Conservation (phyloP, 352 stramenopile genomes). For the Globisporangium canariense region DNA sequence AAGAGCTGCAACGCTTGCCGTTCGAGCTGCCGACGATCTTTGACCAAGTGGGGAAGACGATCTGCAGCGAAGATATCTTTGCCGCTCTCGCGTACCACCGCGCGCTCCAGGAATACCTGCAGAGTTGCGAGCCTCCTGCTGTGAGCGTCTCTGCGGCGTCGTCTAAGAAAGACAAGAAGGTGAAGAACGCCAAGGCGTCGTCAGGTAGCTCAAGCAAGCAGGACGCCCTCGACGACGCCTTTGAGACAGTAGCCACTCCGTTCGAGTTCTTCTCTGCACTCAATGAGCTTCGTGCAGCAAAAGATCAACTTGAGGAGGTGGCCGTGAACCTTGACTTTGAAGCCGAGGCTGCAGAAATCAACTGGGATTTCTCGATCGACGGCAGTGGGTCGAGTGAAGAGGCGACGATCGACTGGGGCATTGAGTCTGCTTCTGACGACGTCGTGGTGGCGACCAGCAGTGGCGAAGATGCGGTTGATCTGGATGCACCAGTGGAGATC, state of each 20-base stretch:
- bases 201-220: conserved; percentile 11
- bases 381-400: conserved; percentile 26
- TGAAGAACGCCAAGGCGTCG: conserved; percentile 17
- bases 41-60: conserved; percentile 31
- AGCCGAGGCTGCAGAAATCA: conserved; percentile 55
- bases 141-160: conserved; percentile 23
- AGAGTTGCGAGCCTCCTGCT: conserved; percentile 43
- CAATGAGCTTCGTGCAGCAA: conserved; percentile 39
- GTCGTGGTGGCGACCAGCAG: conserved; percentile 5
- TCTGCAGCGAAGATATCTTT: conserved; percentile 40
- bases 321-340: conserved; percentile 42
- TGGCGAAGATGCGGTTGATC: conserved; percentile 18
- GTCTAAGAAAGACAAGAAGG: conserved; percentile 50
- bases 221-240: conserved; percentile 24
- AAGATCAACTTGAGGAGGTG: conserved; percentile 27
- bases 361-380: conserved; percentile 69
- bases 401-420: conserved; percentile 65
- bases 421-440: conserved; percentile 36
- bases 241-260: conserved; percentile 34
- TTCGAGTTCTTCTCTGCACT: conserved; percentile 64
- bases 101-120: conserved; percentile 64
- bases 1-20: conserved; percentile 60
- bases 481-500: conserved; percentile 51
- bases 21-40: conserved; percentile 57
- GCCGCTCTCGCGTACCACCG: conserved; percentile 56